Evolutionary conservation across 1,284 basidiomycete species (phyloP), one percentile per base, ranked within the genome.

Genomic region (Austroboletus novae-zelandiae): DNA sequence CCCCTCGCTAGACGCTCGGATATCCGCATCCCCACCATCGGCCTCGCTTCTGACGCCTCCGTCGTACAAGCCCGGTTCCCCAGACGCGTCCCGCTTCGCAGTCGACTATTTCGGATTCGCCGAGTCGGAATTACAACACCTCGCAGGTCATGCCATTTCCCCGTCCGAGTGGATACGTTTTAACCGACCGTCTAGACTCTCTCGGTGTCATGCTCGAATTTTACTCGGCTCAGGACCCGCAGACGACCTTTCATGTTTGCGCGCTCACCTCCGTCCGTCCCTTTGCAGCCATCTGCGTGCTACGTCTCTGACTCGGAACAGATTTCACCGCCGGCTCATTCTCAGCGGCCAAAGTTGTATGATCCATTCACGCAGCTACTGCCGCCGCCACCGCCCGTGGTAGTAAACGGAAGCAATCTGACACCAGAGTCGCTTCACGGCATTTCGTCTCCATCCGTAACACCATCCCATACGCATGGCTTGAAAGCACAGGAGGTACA

Each of bases 41-140:
- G 72, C 81, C 34, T 84, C 84, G 18, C 72, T 87, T 53, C 85
- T 83, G 37, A 87, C 84, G 8, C 87, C 88, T 36, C 87, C 88
- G 15, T 81, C 86, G 25, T 80, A 88, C 59, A 85, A 88, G 59
- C 77, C 85, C 10, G 72, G 79, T 35, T 86, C 84, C 32, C 84
- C 86, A 40, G 84, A 88, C 61, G 79, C 79, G 31, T 79, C 81
- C 35, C 77, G 86, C 53, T 80, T 81, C 58, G 83, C 78, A 9
- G 69, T 88, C 42, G 83, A 86, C 54, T 75, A 81, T 63, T 86
- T 84, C 60, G 75, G 76, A 5, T 78, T 91, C 52, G 78, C 70
- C 45, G 79, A 84, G 53, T 60, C 68, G 23, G 83, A 89, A 59
- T 67, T 86, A 42, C 65, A 65, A 18, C 68, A 72, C 50, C 76